Percentiles rank a stretch among this genome's conserved stretches.
phyloP scores from a whole-genome alignment of 1,284 basidiomycete species.

The Cerrena zonata region DNA sequence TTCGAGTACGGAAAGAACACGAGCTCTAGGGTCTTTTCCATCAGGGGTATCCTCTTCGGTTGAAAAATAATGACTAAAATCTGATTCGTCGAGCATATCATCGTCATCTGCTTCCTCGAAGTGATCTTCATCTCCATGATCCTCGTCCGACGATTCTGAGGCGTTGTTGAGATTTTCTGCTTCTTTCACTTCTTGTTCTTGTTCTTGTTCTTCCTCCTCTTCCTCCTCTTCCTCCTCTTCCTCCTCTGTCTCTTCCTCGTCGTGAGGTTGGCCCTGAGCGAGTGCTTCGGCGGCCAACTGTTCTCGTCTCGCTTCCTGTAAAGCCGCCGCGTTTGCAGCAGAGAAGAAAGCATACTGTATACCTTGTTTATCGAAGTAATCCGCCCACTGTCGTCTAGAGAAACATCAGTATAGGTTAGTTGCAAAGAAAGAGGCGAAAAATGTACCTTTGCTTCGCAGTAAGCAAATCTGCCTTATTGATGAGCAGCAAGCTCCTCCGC shows the following conservation, averaged over 20 bases:
- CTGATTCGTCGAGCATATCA: conserved; percentile 10
- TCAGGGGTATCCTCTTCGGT: conserved; percentile 48
- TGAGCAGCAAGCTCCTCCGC: conserved; percentile 76
- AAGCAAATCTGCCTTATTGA: conserved; percentile 95
- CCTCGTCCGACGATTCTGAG: conserved; percentile 25
- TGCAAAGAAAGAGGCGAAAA: neutral
- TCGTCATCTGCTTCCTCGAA: conserved; percentile 21
- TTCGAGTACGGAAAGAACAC: conserved; percentile 82
- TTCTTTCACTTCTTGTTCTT: conserved; percentile 2
- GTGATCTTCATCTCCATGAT: conserved; percentile 25
- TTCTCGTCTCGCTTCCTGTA: conserved; percentile 69
- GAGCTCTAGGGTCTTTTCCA: conserved; percentile 62
- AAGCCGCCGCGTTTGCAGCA: conserved; percentile 80
- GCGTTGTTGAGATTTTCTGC: conserved; percentile 27
- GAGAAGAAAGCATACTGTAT: conserved; percentile 95
- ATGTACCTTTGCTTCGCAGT: conserved; percentile 79
- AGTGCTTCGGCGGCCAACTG: conserved; percentile 35
- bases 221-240: conserved; percentile 15
- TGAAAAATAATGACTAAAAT: conserved; percentile 27
- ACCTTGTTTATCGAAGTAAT: conserved; percentile 82
- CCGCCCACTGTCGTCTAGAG: conserved; percentile 74
- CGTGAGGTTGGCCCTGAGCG: conserved; percentile 11
- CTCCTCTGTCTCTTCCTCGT: conserved; percentile 13
- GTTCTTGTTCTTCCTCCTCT: neutral
- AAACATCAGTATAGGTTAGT: conserved; percentile 1